Conservation (phyloP, 768 basidiomycete genomes). For the Aureoboletus auriporus region DNA sequence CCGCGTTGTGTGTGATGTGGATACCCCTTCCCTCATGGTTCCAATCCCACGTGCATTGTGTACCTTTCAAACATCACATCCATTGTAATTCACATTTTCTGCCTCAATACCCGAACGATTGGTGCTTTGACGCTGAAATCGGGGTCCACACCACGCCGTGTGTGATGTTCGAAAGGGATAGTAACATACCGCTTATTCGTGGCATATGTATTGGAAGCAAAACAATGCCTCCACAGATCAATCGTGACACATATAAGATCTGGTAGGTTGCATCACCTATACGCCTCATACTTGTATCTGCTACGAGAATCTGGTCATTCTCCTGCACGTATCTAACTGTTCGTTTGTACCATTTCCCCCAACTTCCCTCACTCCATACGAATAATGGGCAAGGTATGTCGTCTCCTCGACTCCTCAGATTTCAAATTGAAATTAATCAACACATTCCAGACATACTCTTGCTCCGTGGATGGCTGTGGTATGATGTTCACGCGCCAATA, state of each 20-base stretch:
- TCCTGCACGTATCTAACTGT: neutral
- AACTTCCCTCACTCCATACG: neutral
- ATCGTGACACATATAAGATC: neutral
- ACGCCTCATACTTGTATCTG: neutral
- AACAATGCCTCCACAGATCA: neutral
- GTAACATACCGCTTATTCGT: too few species aligned
- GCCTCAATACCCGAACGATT: neutral
- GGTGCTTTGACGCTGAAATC: neutral
- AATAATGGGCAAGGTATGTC: neutral
- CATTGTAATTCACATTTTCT: too few species aligned
- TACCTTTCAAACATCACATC: too few species aligned
- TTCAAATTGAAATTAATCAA: too few species aligned
- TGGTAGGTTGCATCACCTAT: neutral
- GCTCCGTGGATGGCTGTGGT: neutral
- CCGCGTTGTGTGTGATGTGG: neutral
- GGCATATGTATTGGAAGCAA: too few species aligned
- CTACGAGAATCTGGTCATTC: neutral
- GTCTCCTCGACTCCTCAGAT: neutral
- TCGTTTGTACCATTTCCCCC: neutral
- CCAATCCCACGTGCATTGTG: too few species aligned
- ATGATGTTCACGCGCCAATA: neutral
- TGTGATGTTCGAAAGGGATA: neutral
- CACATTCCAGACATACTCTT: neutral
- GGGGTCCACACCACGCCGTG: neutral
- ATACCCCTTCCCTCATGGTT: neutral